Evolutionary conservation across 495 filamentous ascomycete genomes (phyloP).

Genomic region (Xylaria scruposa): DNA sequence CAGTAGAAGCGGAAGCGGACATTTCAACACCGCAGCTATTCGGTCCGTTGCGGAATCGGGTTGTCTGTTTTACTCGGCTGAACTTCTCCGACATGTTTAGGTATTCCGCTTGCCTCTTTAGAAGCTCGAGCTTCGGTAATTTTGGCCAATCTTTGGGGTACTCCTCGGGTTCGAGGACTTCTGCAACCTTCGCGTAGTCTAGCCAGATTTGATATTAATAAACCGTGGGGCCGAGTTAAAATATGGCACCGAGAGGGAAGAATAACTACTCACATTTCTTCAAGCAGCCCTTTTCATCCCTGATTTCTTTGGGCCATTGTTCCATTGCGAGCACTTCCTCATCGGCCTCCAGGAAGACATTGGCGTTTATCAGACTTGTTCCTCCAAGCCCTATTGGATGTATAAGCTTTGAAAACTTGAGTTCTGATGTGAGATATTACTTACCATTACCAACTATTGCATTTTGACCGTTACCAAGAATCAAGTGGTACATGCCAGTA

Average conservation of each 20-base stretch:
- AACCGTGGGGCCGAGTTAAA: not conserved
- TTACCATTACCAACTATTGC: conserved; percentile 69
- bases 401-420: conserved; percentile 5
- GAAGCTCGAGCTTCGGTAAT: conserved; percentile 62
- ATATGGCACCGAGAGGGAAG: not conserved
- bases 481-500: conserved; percentile 68
- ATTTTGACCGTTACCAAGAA: conserved; percentile 70
- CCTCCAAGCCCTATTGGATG: conserved; percentile 61
- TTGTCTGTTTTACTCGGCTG: conserved; percentile 64
- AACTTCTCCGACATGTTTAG: conserved; percentile 61
- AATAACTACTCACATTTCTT: conserved; percentile 55
- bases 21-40: conserved; percentile 69
- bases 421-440: conserved; percentile 15
- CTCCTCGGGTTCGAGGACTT: conserved; percentile 63
- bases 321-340: conserved; percentile 58
- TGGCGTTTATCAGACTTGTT: conserved; percentile 70
- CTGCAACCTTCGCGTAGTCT: conserved; percentile 63
- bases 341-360: conserved; percentile 70
- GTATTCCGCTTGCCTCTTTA: conserved; percentile 60
- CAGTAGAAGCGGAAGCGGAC: conserved; percentile 63
- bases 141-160: conserved; percentile 65
- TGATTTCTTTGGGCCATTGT: conserved; percentile 66
- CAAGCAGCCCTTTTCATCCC: conserved; percentile 50
- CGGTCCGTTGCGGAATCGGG: conserved; percentile 63
- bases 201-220: conserved; percentile 16